A percentile compares a stretch with the other conserved stretches of the same genome.
Conservation (phyloP, 176 grass and related monocot genomes). For the Microstegium vimineum region DNA sequence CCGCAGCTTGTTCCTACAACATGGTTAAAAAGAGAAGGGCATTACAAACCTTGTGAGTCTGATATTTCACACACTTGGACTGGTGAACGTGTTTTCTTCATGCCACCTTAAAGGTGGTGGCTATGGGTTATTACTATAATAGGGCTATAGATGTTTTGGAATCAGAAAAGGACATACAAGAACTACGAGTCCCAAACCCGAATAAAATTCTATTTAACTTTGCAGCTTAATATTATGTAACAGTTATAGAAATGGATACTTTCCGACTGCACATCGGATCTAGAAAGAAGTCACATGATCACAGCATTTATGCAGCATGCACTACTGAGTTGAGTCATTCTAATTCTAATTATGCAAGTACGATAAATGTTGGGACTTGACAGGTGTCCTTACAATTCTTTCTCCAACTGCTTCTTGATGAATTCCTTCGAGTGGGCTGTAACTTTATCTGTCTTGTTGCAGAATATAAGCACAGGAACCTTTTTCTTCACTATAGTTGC, state of each 20-base stretch:
- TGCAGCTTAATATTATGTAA: not conserved
- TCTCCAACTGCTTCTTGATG: constrained; percentile 95
- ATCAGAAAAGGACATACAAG: not conserved
- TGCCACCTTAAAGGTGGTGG: not conserved
- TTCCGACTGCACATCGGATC: not conserved
- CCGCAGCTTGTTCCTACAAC: constrained; percentile 77
- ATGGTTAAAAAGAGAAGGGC: not conserved
- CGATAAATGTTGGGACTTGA: not conserved
- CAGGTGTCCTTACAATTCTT: constrained; percentile 71
- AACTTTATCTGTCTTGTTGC: constrained; percentile 98
- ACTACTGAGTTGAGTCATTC: not conserved
- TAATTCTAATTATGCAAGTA: constrained; percentile 9
- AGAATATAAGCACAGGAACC: constrained; percentile 79
- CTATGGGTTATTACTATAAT: not conserved
- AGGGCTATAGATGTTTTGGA: not conserved
- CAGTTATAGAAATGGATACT: not conserved
- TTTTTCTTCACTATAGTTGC: constrained; percentile 67
- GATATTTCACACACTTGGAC: not conserved
- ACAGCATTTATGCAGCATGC: not conserved
- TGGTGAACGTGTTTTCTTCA: not conserved
- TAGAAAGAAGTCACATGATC: not conserved
- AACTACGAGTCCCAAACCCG: not conserved
- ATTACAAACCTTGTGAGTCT: not conserved
- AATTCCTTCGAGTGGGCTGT: constrained; percentile 97
- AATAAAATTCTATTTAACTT: not conserved